These are phyloP conservation scores for Linderina pennispora DNA, from an alignment of 192 early-diverging fungal species.

Conservation along the genomic window DNA sequence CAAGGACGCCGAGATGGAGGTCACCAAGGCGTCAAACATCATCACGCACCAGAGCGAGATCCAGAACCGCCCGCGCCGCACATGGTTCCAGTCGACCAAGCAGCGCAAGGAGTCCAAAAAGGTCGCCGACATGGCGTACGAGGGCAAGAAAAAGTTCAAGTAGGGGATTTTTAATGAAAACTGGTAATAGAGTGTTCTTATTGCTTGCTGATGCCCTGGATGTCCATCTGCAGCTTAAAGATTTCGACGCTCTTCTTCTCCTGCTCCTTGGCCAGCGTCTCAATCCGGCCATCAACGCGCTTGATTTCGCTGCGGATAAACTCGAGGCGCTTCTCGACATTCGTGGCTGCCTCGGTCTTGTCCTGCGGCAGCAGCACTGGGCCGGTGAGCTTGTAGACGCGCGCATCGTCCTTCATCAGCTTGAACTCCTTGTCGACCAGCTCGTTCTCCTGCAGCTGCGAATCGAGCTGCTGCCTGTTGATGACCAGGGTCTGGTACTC, in stretches of 20 bases:
- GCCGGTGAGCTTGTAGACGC: slow-evolving; percentile 93
- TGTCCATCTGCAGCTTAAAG: slow-evolving; percentile 45
- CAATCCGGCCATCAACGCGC: slow-evolving; percentile 75
- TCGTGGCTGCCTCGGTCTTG: slow-evolving; percentile 69
- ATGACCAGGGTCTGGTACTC: slow-evolving; percentile 71
- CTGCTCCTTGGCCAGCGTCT: slow-evolving; percentile 74
- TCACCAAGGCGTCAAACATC: slow-evolving; percentile 80
- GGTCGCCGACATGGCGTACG: slow-evolving; percentile 1
- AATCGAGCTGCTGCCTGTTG: slow-evolving; percentile 79
- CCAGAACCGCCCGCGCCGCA: slow-evolving; percentile 77
- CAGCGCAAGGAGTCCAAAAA: slow-evolving; percentile 66
- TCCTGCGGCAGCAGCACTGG: slow-evolving; percentile 96
- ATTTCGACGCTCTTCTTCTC: slow-evolving; percentile 80
- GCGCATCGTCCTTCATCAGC: slow-evolving; percentile 68
- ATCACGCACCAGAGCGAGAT: slow-evolving; percentile 83
- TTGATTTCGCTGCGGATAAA: slow-evolving; percentile 84
- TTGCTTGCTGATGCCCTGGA: slow-evolving; percentile 24
- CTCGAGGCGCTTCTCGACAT: slow-evolving; percentile 93
- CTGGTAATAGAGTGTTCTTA: not conserved
- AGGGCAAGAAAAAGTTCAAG: not conserved
- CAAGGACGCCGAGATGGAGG: slow-evolving; percentile 84
- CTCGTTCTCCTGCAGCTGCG: slow-evolving; percentile 95
- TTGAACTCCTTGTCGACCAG: slow-evolving; percentile 91
- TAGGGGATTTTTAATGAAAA: no score
- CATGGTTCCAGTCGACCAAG: slow-evolving; percentile 87